phyloP scores from a whole-genome alignment of 306 rosid species.

The Casuarina glauca region DNA sequence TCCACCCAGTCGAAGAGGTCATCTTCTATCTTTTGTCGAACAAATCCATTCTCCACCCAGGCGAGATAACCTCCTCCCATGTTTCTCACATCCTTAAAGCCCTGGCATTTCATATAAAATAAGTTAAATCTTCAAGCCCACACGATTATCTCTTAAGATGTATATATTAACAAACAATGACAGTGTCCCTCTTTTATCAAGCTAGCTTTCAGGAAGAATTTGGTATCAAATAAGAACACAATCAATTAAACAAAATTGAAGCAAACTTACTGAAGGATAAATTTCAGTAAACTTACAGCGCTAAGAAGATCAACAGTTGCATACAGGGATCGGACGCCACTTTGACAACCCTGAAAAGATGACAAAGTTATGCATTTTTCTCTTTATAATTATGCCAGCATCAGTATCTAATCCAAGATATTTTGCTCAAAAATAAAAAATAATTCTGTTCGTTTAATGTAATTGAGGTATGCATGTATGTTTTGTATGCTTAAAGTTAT shows the following conservation, averaged over 20 bases:
- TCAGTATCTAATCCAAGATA: background rate
- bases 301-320: slow-evolving; percentile 64
- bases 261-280: background rate
- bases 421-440: background rate
- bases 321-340: slow-evolving; percentile 68
- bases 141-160: no score
- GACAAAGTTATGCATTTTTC: background rate
- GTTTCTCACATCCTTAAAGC: slow-evolving; percentile 64
- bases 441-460: background rate
- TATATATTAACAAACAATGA: no score
- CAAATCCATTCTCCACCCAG: slow-evolving; percentile 58
- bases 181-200: no score
- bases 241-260: background rate
- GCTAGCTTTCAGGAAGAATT: background rate
- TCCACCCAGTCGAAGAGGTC: background rate
- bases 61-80: slow-evolving; percentile 79
- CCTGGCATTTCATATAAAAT: slow-evolving; percentile 45
- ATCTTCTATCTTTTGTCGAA: slow-evolving; percentile 22
- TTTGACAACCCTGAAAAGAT: slow-evolving; percentile 69
- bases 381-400: background rate
- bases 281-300: slow-evolving; percentile 47
- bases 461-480: no score
- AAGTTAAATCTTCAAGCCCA: background rate
- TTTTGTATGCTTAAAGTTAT: no score
- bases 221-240: background rate